Percentiles rank a stretch among this genome's conserved stretches.
Conservation (phyloP, 331 rosid species). For the Dryas integrifolia region DNA sequence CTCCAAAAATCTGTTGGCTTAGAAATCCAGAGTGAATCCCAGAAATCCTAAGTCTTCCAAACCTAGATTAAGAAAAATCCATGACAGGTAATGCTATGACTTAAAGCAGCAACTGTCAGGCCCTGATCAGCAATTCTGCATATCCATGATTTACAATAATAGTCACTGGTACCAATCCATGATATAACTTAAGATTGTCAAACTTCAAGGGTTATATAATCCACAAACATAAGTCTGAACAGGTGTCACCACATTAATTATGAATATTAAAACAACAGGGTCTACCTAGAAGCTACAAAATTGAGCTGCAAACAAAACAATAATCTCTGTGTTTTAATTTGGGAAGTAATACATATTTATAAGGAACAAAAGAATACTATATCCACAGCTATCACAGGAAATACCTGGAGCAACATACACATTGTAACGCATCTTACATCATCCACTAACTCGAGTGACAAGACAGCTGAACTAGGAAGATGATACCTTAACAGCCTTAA, state of each 20-base stretch:
- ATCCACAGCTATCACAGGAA: constrained; percentile 25
- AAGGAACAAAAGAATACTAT: constrained; percentile 29
- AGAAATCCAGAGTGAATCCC: not conserved
- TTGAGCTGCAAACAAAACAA: not conserved
- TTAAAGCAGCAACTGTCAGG: not conserved
- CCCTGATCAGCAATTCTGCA: not conserved
- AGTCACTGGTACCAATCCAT: not conserved
- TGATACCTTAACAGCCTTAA: constrained; percentile 65
- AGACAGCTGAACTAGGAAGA: constrained; percentile 22
- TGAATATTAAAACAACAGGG: not conserved
- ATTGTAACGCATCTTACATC: not conserved
- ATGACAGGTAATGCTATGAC: too few species aligned
- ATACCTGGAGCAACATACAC: constrained; percentile 18
- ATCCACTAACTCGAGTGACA: not conserved
- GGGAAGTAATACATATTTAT: not conserved
- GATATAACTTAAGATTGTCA: not conserved
- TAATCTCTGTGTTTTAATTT: not conserved
- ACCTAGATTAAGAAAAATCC: too few species aligned
- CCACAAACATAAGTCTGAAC: not conserved
- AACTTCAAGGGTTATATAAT: not conserved
- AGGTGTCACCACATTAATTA: not conserved
- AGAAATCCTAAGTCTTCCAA: not conserved
- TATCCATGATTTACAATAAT: not conserved
- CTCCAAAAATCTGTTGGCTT: not conserved
- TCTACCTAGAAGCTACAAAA: constrained; percentile 10